These are phyloP conservation scores for Cardamine resedifolia DNA, from an alignment of 345 rosid genomes.

Conservation along the genomic window DNA sequence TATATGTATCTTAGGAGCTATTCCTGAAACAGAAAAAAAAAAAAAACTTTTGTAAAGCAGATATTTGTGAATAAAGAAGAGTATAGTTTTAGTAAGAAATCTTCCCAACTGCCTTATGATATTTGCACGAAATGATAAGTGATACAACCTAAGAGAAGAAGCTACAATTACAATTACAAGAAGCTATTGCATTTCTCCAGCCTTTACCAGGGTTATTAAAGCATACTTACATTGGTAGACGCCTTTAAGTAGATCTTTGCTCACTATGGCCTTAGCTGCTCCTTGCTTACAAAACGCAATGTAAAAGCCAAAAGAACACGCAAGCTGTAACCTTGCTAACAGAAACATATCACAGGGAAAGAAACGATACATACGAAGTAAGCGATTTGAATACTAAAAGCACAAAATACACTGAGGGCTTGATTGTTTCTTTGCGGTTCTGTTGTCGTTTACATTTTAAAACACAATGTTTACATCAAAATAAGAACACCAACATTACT, in stretches of 20 bases:
- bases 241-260: not conserved
- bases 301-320: not conserved
- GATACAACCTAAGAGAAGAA: not conserved
- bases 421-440: not conserved
- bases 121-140: not conserved
- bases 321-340: not conserved
- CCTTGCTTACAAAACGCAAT: not conserved
- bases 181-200: not conserved
- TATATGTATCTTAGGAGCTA: not conserved
- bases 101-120: not conserved
- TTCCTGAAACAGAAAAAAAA: not conserved
- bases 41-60: not conserved
- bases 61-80: not conserved
- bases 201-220: not conserved
- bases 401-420: not conserved
- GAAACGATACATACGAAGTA: not conserved
- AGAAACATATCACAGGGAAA: not conserved
- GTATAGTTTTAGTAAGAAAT: slow-evolving; percentile 17
- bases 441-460: not conserved
- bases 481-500: not conserved
- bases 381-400: not conserved
- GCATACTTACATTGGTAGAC: not conserved
- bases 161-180: not conserved
- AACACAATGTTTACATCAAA: not conserved
- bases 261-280: not conserved